Evolutionary conservation across 2,329 filamentous ascomycete species (phyloP).

Genomic region (Colletotrichum nymphaeae): DNA sequence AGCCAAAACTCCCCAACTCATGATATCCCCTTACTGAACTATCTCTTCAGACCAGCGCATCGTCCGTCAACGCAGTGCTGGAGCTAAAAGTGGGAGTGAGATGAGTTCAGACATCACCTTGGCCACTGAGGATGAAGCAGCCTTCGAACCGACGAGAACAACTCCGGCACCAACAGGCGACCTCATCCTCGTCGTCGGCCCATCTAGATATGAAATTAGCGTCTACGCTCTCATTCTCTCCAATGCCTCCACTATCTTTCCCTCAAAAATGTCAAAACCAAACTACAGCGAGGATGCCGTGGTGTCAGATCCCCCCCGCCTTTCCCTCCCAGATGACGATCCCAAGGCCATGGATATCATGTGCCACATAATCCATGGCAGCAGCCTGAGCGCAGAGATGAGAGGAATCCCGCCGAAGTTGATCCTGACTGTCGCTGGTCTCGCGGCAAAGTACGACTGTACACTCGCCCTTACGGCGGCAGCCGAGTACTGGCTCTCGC

Average conservation of each 20-base stretch:
- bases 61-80: too few species aligned
- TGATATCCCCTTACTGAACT: background rate
- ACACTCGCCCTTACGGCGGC: background rate
- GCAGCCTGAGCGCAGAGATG: background rate
- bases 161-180: slow-evolving; percentile 3
- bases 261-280: background rate
- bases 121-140: background rate
- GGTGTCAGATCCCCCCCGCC: background rate
- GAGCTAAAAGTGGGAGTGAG: background rate
- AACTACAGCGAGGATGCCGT: background rate
- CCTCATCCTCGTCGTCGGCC: slow-evolving; percentile 15
- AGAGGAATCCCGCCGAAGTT: background rate
- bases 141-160: too few species aligned
- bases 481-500: background rate
- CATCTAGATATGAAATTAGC: background rate
- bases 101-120: background rate
- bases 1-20: background rate
- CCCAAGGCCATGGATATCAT: background rate
- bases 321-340: background rate
- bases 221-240: background rate
- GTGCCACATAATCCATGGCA: background rate
- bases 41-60: too few species aligned
- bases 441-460: slow-evolving; percentile 25
- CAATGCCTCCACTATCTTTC: slow-evolving; percentile 15
- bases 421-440: background rate